phyloP scores from a whole-genome alignment of 2,329 filamentous ascomycete species.

The Claviceps pazoutovae region DNA sequence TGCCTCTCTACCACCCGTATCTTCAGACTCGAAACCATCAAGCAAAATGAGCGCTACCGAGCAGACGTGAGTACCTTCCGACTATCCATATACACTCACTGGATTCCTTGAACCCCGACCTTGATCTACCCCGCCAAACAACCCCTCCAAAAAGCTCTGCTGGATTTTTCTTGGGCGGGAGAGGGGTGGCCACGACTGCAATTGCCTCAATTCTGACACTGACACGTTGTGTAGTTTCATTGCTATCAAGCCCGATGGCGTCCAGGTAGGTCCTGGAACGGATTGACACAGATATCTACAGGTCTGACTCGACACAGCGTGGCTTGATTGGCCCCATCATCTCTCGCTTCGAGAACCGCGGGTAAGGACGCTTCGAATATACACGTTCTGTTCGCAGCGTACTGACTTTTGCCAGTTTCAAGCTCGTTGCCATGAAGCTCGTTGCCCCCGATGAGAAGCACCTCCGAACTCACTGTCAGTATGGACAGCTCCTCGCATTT shows the following conservation, averaged over 20 bases:
- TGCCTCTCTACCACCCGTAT: conserved; percentile 14
- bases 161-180: background rate
- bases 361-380: conserved; percentile 35
- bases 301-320: conserved; percentile 43
- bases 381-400: background rate
- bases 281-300: background rate
- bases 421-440: conserved; percentile 97
- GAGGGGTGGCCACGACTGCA: background rate
- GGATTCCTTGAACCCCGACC: no score
- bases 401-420: conserved; percentile 40
- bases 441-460: conserved; percentile 78
- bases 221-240: conserved; percentile 61
- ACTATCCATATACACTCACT: no score
- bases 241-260: conserved; percentile 99
- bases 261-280: conserved; percentile 56
- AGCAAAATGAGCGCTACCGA: conserved; percentile 57
- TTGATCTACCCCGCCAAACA: conserved; percentile 20
- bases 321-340: conserved; percentile 97
- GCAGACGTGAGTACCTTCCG: conserved; percentile 57
- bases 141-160: conserved; percentile 9
- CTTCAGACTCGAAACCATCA: conserved; percentile 14
- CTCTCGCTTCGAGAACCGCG: conserved; percentile 92
- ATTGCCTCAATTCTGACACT: conserved; percentile 11
- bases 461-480: conserved; percentile 87
- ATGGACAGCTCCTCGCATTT: conserved; percentile 2